A percentile compares a stretch with the other conserved stretches of the same genome.
phyloP scores from a whole-genome alignment of 2,329 filamentous ascomycete species.

The Talaromyces sp. region DNA sequence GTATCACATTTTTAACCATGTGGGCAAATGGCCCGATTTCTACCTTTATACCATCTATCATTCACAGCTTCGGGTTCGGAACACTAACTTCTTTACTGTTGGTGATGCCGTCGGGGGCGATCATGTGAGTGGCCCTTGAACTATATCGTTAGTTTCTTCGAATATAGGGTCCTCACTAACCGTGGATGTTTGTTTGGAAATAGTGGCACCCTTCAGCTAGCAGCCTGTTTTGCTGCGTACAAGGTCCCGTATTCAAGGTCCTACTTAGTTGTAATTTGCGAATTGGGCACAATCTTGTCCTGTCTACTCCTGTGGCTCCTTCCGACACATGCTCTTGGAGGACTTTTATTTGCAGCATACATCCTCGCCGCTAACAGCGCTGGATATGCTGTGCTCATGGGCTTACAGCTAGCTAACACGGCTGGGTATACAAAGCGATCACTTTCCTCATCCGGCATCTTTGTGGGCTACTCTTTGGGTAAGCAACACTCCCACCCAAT shows the following conservation, averaged over 20 bases:
- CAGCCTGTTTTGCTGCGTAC: background rate
- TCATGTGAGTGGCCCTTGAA: slow-evolving; percentile 32
- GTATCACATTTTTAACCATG: slow-evolving; percentile 36
- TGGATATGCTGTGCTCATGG: slow-evolving; percentile 49
- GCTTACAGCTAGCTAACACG: slow-evolving; percentile 46
- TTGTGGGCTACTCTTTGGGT: slow-evolving; percentile 49
- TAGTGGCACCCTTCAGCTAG: slow-evolving; percentile 10
- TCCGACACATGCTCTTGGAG: slow-evolving; percentile 37
- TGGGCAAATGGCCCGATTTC: slow-evolving; percentile 43
- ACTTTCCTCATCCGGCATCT: slow-evolving; percentile 45
- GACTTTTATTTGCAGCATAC: slow-evolving; percentile 44
- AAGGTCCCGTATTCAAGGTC: slow-evolving; percentile 18
- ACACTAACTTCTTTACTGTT: slow-evolving; percentile 41
- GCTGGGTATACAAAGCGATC: slow-evolving; percentile 50
- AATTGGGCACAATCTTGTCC: slow-evolving; percentile 38
- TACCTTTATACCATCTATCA: slow-evolving; percentile 43
- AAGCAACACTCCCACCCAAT: background rate
- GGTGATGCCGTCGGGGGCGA: slow-evolving; percentile 33
- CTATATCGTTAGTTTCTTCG: slow-evolving; percentile 36
- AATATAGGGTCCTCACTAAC: slow-evolving; percentile 28
- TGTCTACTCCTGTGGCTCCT: slow-evolving; percentile 42
- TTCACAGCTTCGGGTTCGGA: slow-evolving; percentile 41
- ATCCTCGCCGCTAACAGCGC: slow-evolving; percentile 43
- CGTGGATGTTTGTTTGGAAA: slow-evolving; percentile 14
- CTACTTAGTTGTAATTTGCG: slow-evolving; percentile 36